phyloP scores from a whole-genome alignment of 1,139 yeast species.

The Ogataea hybrid region DNA sequence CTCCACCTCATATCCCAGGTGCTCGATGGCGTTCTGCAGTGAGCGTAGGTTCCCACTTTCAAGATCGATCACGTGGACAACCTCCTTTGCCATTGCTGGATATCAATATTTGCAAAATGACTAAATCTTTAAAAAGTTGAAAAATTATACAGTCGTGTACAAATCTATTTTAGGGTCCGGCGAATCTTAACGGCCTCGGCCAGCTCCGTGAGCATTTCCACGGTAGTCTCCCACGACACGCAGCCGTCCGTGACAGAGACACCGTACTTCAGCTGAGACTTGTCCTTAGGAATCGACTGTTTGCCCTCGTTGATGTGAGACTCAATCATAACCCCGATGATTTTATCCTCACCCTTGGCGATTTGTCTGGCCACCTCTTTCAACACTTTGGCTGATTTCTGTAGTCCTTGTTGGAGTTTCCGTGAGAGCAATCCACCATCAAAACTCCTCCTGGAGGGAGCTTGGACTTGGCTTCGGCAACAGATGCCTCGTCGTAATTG shows the following conservation, averaged over 20 bases:
- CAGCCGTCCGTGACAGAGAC: constrained; percentile 97
- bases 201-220: constrained; percentile 68
- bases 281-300: constrained; percentile 79
- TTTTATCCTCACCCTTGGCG: constrained; percentile 69
- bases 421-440: constrained; percentile 98
- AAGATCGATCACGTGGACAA: constrained; percentile 84
- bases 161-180: constrained; percentile 41
- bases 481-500: constrained; percentile 80
- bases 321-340: constrained; percentile 96
- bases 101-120: not conserved
- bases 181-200: constrained; percentile 81
- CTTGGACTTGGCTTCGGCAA: constrained; percentile 70
- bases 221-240: constrained; percentile 91
- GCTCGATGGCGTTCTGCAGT: constrained; percentile 77
- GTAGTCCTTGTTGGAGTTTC: constrained; percentile 92
- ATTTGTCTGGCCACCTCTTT: constrained; percentile 79
- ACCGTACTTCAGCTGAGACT: constrained; percentile 81
- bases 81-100: constrained; percentile 15
- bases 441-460: constrained; percentile 50
- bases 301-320: constrained; percentile 90
- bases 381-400: constrained; percentile 92
- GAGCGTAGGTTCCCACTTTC: constrained; percentile 94
- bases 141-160: constrained; percentile 8
- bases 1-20: constrained; percentile 64
- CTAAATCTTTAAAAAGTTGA: not conserved